Evolutionary conservation across 352 stramenopile genomes (phyloP).

Genomic region (Pilasporangium apinafurcum): DNA sequence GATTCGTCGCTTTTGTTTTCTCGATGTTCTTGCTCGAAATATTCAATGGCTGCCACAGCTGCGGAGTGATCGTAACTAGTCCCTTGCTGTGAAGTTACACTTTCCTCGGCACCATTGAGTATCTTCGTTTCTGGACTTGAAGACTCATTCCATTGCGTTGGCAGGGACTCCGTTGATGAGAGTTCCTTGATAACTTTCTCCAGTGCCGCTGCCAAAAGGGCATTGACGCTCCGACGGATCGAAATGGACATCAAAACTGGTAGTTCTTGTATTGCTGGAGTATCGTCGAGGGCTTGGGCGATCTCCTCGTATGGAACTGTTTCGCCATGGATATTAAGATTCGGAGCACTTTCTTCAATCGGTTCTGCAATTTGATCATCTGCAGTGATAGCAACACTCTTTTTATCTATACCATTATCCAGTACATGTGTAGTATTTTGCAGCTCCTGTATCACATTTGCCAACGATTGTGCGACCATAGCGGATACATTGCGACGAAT

Average conservation of each 20-base stretch:
- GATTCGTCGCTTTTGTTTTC: conserved; percentile 6
- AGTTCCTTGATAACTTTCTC: conserved; percentile 19
- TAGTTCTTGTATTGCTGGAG: conserved; percentile 1
- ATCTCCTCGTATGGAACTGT: not conserved
- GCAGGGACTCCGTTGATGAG: no score
- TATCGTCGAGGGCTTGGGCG: not conserved
- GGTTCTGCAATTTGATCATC: not conserved
- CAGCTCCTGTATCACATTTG: conserved; percentile 17
- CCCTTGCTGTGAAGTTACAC: not conserved
- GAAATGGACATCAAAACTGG: conserved; percentile 18
- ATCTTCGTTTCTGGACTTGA: no score
- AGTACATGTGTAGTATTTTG: conserved; percentile 2
- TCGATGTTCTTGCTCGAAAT: conserved; percentile 5
- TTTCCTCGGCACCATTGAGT: no score
- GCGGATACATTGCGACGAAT: conserved; percentile 21
- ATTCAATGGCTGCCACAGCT: conserved; percentile 12
- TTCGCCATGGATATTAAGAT: not conserved
- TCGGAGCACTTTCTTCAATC: not conserved
- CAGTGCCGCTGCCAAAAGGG: conserved; percentile 16
- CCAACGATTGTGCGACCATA: conserved; percentile 18
- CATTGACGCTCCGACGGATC: conserved; percentile 22
- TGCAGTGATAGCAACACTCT: not conserved
- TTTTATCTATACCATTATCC: not conserved
- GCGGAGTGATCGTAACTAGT: conserved; percentile 10
- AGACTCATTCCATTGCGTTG: no score